These are phyloP conservation scores for Cladosporium sp. DNA, from an alignment of 2,329 filamentous ascomycete genomes.

Conservation along the genomic window DNA sequence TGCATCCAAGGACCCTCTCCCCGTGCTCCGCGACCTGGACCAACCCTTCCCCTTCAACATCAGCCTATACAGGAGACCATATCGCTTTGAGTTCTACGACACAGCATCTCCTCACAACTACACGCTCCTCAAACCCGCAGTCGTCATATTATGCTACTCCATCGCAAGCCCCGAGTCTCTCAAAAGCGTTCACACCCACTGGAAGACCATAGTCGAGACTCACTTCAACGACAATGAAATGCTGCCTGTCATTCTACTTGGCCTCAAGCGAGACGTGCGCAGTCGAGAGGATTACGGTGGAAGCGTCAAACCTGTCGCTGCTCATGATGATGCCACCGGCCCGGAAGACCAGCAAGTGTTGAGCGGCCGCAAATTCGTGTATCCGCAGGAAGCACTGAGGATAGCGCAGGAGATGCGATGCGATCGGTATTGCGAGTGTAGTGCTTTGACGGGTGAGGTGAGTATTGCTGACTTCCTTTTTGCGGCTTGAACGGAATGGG, in stretches of 20 bases:
- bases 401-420: constrained; percentile 57
- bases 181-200: constrained; percentile 41
- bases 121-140: constrained; percentile 49
- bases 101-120: constrained; percentile 55
- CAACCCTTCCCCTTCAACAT: constrained; percentile 59
- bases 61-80: constrained; percentile 51
- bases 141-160: constrained; percentile 57
- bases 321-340: constrained; percentile 14
- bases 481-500: no score
- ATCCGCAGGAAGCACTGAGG: constrained; percentile 47
- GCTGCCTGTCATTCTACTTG: constrained; percentile 56
- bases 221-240: constrained; percentile 51
- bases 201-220: constrained; percentile 40
- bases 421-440: constrained; percentile 61
- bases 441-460: constrained; percentile 51
- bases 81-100: constrained; percentile 54
- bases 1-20: constrained; percentile 31
- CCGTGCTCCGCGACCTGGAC: constrained; percentile 49
- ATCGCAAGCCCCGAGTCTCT: constrained; percentile 52
- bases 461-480: not conserved
- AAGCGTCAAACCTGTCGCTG: constrained; percentile 16
- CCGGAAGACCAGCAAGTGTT: constrained; percentile 28
- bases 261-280: constrained; percentile 55
- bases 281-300: constrained; percentile 39
- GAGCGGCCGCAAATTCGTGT: constrained; percentile 39